Conservation (phyloP, 495 filamentous ascomycete genomes). For the Talaromyces thailandensis region DNA sequence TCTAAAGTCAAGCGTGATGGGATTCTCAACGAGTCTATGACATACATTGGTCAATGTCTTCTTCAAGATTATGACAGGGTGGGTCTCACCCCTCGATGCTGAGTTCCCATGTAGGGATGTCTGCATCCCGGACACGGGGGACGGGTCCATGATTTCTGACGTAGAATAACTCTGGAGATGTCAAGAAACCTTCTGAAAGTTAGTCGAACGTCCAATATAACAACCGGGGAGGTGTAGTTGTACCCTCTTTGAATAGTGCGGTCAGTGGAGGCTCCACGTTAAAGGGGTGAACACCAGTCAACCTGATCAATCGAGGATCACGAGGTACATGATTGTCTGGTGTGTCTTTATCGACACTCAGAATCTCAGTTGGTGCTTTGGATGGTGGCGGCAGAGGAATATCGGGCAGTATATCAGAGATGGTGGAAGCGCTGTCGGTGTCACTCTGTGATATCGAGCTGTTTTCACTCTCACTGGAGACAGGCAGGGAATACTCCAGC, state of each 20-base stretch:
- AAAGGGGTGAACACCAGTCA: constrained; percentile 90
- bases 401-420: constrained; percentile 18
- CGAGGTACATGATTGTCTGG: constrained; percentile 81
- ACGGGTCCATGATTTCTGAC: constrained; percentile 94
- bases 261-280: constrained; percentile 87
- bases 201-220: not conserved
- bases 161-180: constrained; percentile 86
- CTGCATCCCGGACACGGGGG: constrained; percentile 62
- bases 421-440: not conserved
- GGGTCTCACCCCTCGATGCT: constrained; percentile 63
- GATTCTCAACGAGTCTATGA: constrained; percentile 60
- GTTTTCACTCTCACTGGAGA: not conserved
- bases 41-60: not conserved
- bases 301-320: constrained; percentile 76
- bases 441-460: not conserved
- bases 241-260: constrained; percentile 69
- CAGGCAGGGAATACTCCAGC: constrained; percentile 10
- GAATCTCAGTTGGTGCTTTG: constrained; percentile 48
- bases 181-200: constrained; percentile 59
- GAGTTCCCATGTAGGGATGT: constrained; percentile 75
- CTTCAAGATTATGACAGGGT: not conserved
- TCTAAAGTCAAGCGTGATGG: constrained; percentile 62
- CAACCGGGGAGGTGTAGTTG: not conserved
- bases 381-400: constrained; percentile 68
- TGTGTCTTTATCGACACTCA: constrained; percentile 70